Evolutionary conservation across 192 early-diverging fungal genomes (phyloP).

Genomic region (Gryganskiella cystojenkinii): DNA sequence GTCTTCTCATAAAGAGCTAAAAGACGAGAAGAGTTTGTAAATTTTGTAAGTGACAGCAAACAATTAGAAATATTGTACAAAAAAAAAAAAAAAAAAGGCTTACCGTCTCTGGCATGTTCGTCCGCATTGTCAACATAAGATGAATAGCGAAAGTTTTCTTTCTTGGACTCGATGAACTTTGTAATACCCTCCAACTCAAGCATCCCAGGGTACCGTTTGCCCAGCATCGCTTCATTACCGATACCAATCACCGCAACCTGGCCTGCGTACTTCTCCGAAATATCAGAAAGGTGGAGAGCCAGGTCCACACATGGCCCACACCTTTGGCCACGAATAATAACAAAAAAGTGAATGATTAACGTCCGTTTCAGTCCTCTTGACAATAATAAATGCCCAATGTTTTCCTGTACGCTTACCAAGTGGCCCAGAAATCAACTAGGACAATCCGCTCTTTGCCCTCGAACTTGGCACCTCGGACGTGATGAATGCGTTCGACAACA

Average conservation of each 20-base stretch:
- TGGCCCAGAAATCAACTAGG: conserved; percentile 48
- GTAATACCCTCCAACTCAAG: neutral
- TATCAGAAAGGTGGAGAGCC: no score
- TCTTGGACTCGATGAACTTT: conserved; percentile 28
- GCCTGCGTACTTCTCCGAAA: conserved; percentile 14
- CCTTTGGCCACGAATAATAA: no score
- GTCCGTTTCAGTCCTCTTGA: conserved; percentile 23
- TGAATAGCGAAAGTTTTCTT: conserved; percentile 22
- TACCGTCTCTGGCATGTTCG: conserved; percentile 22
- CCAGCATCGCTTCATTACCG: conserved; percentile 30
- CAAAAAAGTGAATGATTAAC: no score
- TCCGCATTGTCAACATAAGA: conserved; percentile 24
- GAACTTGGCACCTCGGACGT: conserved; percentile 18
- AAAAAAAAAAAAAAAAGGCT: neutral
- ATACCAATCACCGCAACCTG: conserved; percentile 32
- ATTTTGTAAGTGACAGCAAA: no score
- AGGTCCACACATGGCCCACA: no score
- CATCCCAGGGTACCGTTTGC: neutral
- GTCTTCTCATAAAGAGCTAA: neutral
- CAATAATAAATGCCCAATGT: no score
- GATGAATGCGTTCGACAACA: conserved; percentile 8
- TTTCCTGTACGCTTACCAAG: conserved; percentile 39
- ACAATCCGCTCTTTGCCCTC: conserved; percentile 30
- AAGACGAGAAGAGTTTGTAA: neutral
- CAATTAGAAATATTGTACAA: no score